These are phyloP conservation scores for Macrolepiota fuliginosa DNA, from an alignment of 768 basidiomycete genomes.

Conservation along the genomic window DNA sequence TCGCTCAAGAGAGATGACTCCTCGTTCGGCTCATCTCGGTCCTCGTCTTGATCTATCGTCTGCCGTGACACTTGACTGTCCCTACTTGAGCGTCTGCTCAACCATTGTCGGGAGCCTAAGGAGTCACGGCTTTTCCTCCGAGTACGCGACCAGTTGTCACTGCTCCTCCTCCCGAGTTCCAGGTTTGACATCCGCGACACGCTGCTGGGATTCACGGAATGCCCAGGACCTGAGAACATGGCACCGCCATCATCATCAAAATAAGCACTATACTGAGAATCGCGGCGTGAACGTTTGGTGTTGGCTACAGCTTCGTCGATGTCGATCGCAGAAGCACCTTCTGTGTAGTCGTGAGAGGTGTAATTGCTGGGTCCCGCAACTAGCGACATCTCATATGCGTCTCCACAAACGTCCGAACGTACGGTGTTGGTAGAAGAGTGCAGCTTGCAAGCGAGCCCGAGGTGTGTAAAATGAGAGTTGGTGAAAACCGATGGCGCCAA, in stretches of 20 bases:
- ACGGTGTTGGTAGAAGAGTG: constrained; percentile 9
- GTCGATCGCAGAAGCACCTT: constrained; percentile 77
- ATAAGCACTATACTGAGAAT: constrained; percentile 61
- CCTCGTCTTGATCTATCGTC: constrained; percentile 35
- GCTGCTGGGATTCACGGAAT: constrained; percentile 72
- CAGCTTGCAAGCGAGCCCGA: constrained; percentile 17
- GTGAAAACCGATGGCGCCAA: background rate
- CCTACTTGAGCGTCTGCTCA: constrained; percentile 42
- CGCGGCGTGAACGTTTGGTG: constrained; percentile 51
- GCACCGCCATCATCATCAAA: constrained; percentile 61
- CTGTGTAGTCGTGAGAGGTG: constrained; percentile 69
- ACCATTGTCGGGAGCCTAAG: constrained; percentile 20
- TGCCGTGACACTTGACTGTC: constrained; percentile 43
- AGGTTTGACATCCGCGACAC: constrained; percentile 75
- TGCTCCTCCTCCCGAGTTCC: constrained; percentile 53
- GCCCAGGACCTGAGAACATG: constrained; percentile 78
- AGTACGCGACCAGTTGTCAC: constrained; percentile 48
- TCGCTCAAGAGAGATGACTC: constrained; percentile 23
- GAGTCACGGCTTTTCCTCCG: constrained; percentile 55
- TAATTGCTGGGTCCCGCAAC: constrained; percentile 32
- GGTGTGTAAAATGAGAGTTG: background rate
- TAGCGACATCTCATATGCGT: constrained; percentile 40
- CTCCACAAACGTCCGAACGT: constrained; percentile 15
- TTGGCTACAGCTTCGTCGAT: constrained; percentile 61
- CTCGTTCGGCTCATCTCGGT: constrained; percentile 25